Percentiles rank a stretch among this genome's conserved stretches.
Conservation (phyloP, 805 yeast genomes). For the Kodamaea neixiangensis region DNA sequence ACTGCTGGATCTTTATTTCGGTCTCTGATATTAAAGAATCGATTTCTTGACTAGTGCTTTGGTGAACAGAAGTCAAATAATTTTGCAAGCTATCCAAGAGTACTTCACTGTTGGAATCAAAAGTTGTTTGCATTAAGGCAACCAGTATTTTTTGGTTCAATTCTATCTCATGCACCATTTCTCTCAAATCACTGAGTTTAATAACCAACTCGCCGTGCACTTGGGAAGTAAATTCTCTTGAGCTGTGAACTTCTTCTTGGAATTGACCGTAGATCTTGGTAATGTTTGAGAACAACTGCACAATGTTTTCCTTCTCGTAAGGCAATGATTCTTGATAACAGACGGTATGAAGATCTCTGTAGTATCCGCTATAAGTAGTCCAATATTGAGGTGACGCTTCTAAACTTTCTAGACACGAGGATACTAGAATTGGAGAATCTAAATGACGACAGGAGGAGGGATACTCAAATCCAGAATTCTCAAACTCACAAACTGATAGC, state of each 20-base stretch:
- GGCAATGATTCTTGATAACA: constrained; percentile 57
- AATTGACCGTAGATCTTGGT: constrained; percentile 30
- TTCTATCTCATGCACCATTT: not conserved
- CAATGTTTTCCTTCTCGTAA: constrained; percentile 51
- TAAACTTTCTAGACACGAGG: constrained; percentile 41
- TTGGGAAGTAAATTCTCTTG: not conserved
- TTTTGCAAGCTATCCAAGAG: not conserved
- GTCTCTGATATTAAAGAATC: not conserved
- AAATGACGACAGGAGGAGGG: constrained; percentile 29
- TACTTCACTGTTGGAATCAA: not conserved
- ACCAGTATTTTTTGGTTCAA: not conserved
- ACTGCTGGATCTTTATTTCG: not conserved
- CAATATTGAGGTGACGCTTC: constrained; percentile 60
- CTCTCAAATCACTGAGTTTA: not conserved
- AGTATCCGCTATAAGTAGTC: constrained; percentile 73
- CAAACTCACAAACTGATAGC: constrained; percentile 57
- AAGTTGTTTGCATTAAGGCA: not conserved
- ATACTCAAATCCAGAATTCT: constrained; percentile 43
- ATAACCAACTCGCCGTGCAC: not conserved
- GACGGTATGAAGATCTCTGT: constrained; percentile 51
- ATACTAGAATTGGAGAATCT: constrained; percentile 15
- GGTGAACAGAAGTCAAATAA: not conserved
- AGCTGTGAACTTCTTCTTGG: not conserved
- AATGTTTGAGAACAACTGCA: constrained; percentile 48
- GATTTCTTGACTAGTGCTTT: not conserved